Percentiles rank a stretch among this genome's conserved stretches.
Conservation (phyloP, 805 yeast genomes). For the Schwanniomyces sp. region DNA sequence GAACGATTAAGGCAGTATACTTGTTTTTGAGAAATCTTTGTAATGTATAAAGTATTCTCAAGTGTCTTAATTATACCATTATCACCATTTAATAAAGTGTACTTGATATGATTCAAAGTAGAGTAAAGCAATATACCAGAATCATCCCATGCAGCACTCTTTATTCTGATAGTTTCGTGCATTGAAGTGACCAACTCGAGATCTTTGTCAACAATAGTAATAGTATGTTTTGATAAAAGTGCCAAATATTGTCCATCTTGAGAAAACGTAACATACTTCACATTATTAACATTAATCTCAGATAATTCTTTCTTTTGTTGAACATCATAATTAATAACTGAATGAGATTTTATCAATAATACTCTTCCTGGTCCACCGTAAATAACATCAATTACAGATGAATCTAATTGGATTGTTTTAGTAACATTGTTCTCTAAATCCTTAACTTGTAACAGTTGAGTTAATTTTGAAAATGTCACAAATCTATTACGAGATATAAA, state of each 20-base stretch:
- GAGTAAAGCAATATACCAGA: slow-evolving; percentile 88
- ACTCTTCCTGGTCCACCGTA: slow-evolving; percentile 83
- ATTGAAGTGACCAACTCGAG: slow-evolving; percentile 76
- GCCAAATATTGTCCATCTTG: slow-evolving; percentile 86
- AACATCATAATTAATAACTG: slow-evolving; percentile 83
- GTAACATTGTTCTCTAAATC: slow-evolving; percentile 82
- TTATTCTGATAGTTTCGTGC: slow-evolving; percentile 96
- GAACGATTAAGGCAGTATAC: slow-evolving; percentile 82
- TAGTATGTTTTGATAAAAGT: slow-evolving; percentile 85
- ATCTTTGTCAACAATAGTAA: slow-evolving; percentile 80
- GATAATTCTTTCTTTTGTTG: slow-evolving; percentile 84
- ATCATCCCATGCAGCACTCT: slow-evolving; percentile 98
- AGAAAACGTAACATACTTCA: slow-evolving; percentile 90
- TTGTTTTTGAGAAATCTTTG: slow-evolving; percentile 64
- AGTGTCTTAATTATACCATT: slow-evolving; percentile 91
- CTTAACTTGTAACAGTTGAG: slow-evolving; percentile 73
- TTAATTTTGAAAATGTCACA: slow-evolving; percentile 68
- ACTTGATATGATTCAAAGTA: slow-evolving; percentile 93
- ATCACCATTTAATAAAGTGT: slow-evolving; percentile 91
- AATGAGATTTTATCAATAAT: slow-evolving; percentile 66
- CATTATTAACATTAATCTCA: slow-evolving; percentile 68
- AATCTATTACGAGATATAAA: slow-evolving; percentile 95
- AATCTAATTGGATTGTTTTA: slow-evolving; percentile 72
- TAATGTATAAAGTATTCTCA: slow-evolving; percentile 82
- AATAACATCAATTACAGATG: slow-evolving; percentile 67